phyloP scores from a whole-genome alignment of 2,329 filamentous ascomycete species.

The Ascochyta lentis region DNA sequence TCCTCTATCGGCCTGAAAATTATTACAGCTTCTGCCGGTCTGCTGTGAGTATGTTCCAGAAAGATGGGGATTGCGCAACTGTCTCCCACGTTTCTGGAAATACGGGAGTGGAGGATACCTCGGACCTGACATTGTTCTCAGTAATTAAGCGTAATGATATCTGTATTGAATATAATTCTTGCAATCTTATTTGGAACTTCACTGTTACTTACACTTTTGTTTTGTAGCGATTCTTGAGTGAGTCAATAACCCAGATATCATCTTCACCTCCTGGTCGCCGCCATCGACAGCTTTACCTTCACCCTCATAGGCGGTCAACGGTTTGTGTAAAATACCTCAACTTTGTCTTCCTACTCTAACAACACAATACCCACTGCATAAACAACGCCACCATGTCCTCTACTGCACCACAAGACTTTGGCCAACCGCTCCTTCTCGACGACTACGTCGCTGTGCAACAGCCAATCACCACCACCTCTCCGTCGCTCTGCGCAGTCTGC shows the following conservation, averaged over 20 bases:
- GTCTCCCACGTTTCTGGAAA: too few species aligned
- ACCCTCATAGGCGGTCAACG: not conserved
- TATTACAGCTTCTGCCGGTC: too few species aligned
- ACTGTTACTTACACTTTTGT: not conserved
- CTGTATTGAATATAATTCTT: not conserved
- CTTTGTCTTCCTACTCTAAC: not conserved
- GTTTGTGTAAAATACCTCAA: not conserved
- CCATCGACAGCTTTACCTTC: not conserved
- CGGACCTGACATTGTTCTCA: not conserved
- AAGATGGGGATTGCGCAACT: too few species aligned
- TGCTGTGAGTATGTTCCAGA: too few species aligned
- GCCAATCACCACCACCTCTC: not conserved
- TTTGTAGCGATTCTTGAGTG: too few species aligned
- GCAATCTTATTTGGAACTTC: not conserved
- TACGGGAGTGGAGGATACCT: constrained; percentile 8
- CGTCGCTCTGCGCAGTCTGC: constrained; percentile 15
- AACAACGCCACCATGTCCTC: not conserved
- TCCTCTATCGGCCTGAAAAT: too few species aligned
- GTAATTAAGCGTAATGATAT: constrained; percentile 2
- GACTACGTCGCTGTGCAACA: constrained; percentile 4
- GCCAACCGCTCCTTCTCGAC: constrained; percentile 17
- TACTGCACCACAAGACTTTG: constrained; percentile 16
- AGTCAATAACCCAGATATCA: not conserved
- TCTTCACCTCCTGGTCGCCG: not conserved
- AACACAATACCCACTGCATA: not conserved